These are phyloP conservation scores for Chlamydomonas reinhardtii DNA, from an alignment of 163 green algal species.

Conservation along the genomic window DNA sequence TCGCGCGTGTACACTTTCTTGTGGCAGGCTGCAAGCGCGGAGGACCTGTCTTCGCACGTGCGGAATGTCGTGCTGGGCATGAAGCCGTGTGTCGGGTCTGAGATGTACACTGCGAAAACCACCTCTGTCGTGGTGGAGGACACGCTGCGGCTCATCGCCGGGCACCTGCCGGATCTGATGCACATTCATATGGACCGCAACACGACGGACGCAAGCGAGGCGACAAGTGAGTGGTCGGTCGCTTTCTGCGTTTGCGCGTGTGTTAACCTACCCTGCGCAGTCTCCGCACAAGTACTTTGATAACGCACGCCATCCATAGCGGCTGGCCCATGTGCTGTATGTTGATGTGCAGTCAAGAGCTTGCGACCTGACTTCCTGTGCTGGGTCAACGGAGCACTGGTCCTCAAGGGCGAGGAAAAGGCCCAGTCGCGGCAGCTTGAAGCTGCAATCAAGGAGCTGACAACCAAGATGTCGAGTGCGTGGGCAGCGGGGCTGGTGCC, in stretches of 20 bases:
- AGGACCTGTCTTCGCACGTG: not conserved
- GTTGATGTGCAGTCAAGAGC: no score
- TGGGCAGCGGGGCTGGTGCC: not conserved
- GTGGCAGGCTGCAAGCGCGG: not conserved
- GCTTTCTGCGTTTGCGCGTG: not conserved
- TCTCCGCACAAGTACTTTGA: no score
- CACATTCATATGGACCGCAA: no score
- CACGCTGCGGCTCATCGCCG: no score
- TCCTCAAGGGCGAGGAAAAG: conserved; percentile 3
- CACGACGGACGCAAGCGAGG: no score
- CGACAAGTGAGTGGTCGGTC: no score
- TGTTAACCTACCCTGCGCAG: not conserved
- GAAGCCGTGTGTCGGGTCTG: not conserved
- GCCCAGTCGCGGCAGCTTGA: not conserved
- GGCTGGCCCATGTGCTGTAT: no score
- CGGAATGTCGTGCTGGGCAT: not conserved
- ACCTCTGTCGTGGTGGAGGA: not conserved
- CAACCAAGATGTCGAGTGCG: not conserved
- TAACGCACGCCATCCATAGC: not conserved
- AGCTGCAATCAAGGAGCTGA: not conserved
- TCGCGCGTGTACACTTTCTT: no score
- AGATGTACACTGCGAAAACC: not conserved
- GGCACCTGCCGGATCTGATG: not conserved
- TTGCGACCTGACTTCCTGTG: not conserved
- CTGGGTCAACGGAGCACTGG: not conserved